phyloP scores from a whole-genome alignment of 441 rosid species.

The Populus hybrid region DNA sequence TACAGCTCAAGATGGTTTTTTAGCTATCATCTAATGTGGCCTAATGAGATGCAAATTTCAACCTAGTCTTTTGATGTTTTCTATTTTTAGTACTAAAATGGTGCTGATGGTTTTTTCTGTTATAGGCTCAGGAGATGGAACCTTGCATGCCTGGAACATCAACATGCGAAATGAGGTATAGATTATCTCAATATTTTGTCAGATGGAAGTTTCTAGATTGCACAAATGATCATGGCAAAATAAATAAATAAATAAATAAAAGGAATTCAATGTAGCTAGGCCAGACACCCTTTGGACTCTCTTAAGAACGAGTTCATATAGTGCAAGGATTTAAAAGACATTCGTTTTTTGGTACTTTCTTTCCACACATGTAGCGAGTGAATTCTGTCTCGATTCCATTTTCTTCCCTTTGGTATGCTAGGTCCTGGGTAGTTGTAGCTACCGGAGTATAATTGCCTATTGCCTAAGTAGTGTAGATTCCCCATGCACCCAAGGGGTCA shows the following conservation, averaged over 20 bases:
- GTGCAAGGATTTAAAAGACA: neutral
- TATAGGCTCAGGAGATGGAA: constrained; percentile 92
- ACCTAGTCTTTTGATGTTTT: neutral
- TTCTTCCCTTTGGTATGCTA: neutral
- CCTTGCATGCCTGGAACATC: constrained; percentile 85
- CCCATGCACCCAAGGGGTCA: neutral
- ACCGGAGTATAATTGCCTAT: neutral
- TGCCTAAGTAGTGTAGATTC: neutral
- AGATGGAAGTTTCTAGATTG: neutral
- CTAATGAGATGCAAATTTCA: neutral
- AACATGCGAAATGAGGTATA: constrained; percentile 69
- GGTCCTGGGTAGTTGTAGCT: neutral
- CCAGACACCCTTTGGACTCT: neutral
- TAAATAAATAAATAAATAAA: neutral
- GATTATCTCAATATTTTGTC: neutral
- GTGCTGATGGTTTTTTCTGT: neutral
- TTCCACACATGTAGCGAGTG: neutral
- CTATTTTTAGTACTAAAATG: neutral
- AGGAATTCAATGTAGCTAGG: neutral
- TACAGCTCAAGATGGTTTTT: neutral
- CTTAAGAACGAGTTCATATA: neutral
- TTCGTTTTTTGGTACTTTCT: neutral
- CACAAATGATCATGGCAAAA: neutral
- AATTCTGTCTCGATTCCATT: neutral
- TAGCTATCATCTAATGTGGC: too few relatives aligned